Conservation (phyloP, 1,284 basidiomycete genomes). For the Hortiboletus rubellus region DNA sequence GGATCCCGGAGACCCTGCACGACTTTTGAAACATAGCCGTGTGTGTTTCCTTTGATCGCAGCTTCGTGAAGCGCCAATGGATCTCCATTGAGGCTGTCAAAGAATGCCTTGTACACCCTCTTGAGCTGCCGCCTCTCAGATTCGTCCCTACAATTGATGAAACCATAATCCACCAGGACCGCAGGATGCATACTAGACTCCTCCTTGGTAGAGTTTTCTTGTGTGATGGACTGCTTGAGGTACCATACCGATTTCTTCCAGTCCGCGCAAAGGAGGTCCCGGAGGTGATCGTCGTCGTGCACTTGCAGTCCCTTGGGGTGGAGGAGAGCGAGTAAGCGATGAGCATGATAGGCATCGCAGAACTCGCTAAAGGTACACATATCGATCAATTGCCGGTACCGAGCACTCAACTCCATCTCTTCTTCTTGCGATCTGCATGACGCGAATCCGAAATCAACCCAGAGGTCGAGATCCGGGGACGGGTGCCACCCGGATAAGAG, state of each 20-base stretch:
- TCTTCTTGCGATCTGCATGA: slow-evolving; percentile 1
- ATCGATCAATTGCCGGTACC: not conserved
- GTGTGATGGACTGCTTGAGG: not conserved
- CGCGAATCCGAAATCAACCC: slow-evolving; percentile 6
- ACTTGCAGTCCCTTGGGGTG: slow-evolving; percentile 4
- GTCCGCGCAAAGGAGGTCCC: not conserved
- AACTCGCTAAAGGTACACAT: slow-evolving; percentile 3
- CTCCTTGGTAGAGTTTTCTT: not conserved
- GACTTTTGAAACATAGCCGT: not conserved
- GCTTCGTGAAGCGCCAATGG: slow-evolving; percentile 7
- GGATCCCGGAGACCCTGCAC: slow-evolving; percentile 1
- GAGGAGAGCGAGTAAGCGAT: not conserved
- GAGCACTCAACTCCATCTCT: not conserved
- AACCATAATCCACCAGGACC: slow-evolving; percentile 4
- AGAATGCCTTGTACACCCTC: slow-evolving; percentile 8
- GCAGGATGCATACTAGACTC: not conserved
- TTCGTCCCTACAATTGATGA: slow-evolving; percentile 3
- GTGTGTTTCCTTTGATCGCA: slow-evolving; percentile 5
- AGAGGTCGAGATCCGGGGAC: not conserved
- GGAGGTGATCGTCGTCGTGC: not conserved
- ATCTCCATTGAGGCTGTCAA: not conserved
- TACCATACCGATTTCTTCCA: not conserved
- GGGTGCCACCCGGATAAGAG: slow-evolving; percentile 2
- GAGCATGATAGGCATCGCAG: not conserved
- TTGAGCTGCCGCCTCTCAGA: slow-evolving; percentile 4